These are phyloP conservation scores for Trametes hirsuta DNA, from an alignment of 1,284 basidiomycete species.

Conservation along the genomic window DNA sequence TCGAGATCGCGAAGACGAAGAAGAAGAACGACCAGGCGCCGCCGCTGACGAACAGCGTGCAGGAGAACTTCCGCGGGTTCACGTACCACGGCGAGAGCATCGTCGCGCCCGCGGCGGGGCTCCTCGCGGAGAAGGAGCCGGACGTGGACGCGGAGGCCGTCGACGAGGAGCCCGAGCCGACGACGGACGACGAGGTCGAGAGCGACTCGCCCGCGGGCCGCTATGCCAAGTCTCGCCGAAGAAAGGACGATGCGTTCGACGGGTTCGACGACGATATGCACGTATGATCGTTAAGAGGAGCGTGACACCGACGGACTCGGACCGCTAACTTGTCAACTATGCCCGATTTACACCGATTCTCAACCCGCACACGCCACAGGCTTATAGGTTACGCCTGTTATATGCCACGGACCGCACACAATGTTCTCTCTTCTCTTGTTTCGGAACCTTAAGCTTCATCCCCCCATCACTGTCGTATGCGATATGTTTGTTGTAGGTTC, in stretches of 20 bases:
- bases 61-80: slow-evolving; percentile 94
- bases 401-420: not conserved
- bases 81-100: slow-evolving; percentile 84
- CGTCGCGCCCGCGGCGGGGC: slow-evolving; percentile 55
- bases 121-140: slow-evolving; percentile 45
- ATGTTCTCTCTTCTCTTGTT: not conserved
- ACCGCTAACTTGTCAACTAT: not conserved
- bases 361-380: not conserved
- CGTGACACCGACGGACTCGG: slow-evolving; percentile 1
- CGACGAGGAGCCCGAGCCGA: slow-evolving; percentile 50
- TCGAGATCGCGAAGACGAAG: slow-evolving; percentile 56
- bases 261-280: slow-evolving; percentile 44
- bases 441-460: not conserved
- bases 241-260: slow-evolving; percentile 43
- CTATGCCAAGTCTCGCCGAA: slow-evolving; percentile 60
- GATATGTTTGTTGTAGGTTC: too few species aligned
- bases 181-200: slow-evolving; percentile 70
- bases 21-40: slow-evolving; percentile 46
- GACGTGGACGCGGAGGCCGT: slow-evolving; percentile 44
- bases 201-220: slow-evolving; percentile 64
- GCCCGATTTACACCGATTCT: not conserved
- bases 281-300: slow-evolving; percentile 17
- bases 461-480: not conserved
- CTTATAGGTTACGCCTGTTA: too few species aligned
- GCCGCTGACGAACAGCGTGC: slow-evolving; percentile 84